These are phyloP conservation scores for Mucor sp. DNA, from an alignment of 371 early-diverging fungal genomes.

Conservation along the genomic window DNA sequence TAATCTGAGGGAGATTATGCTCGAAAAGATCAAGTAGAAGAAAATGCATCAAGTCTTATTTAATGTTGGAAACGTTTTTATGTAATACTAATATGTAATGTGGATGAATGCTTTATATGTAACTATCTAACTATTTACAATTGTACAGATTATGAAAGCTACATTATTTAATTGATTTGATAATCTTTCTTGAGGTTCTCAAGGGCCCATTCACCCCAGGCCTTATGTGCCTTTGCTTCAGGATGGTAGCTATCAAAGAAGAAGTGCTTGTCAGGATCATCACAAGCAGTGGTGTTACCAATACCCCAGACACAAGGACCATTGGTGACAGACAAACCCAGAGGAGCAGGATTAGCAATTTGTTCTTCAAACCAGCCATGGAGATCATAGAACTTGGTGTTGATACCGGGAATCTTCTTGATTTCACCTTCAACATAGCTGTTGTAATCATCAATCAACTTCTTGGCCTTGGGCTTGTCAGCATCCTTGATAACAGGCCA, in stretches of 20 bases:
- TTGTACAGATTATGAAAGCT: too few relatives aligned
- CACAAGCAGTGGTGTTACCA: constrained; percentile 17
- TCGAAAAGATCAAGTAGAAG: too few relatives aligned
- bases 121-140: too few relatives aligned
- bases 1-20: too few relatives aligned
- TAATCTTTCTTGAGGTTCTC: not conserved
- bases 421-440: constrained; percentile 6
- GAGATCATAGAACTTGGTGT: constrained; percentile 12
- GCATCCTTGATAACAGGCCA: constrained; percentile 8
- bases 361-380: constrained; percentile 7
- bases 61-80: too few relatives aligned
- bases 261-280: constrained; percentile 19
- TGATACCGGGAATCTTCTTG: constrained; percentile 11
- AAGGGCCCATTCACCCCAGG: constrained; percentile 16
- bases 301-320: constrained; percentile 32
- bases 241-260: constrained; percentile 32
- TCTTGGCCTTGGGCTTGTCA: not conserved
- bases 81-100: too few relatives aligned
- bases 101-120: too few relatives aligned
- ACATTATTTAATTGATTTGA: too few relatives aligned
- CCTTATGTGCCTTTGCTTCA: constrained; percentile 22
- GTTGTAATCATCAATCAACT: constrained; percentile 5
- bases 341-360: constrained; percentile 8
- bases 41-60: too few relatives aligned
- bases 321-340: constrained; percentile 15